Conservation (phyloP, 2,329 filamentous ascomycete genomes). For the Trichoderma oligosporum region DNA sequence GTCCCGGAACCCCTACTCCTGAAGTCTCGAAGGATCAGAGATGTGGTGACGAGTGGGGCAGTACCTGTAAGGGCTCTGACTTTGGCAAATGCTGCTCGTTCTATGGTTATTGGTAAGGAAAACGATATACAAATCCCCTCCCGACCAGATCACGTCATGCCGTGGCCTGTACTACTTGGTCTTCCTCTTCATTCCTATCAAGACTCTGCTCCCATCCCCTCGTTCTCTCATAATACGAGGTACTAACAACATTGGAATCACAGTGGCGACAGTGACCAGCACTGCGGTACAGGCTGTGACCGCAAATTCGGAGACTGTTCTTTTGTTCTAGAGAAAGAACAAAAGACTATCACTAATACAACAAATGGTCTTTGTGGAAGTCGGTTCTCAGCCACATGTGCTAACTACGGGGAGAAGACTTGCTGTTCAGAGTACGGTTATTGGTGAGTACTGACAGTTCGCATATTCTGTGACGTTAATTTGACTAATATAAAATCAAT, state of each 20-base stretch:
- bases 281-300: conserved; percentile 41
- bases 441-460: conserved; percentile 31
- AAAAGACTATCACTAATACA: conserved; percentile 24
- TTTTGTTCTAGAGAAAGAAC: conserved; percentile 23
- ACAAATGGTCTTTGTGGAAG: conserved; percentile 38
- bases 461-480: background rate
- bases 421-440: conserved; percentile 38
- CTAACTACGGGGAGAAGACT: conserved; percentile 31
- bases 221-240: background rate
- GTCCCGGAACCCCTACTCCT: conserved; percentile 27
- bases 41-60: conserved; percentile 36
- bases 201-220: background rate
- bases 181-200: too few relatives aligned
- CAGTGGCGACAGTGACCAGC: conserved; percentile 32
- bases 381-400: conserved; percentile 32
- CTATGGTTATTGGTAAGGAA: conserved; percentile 39
- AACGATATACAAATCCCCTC: background rate
- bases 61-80: conserved; percentile 36
- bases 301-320: conserved; percentile 35
- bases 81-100: conserved; percentile 41
- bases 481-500: background rate
- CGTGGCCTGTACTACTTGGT: background rate
- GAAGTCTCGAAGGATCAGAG: conserved; percentile 34
- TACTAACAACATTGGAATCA: background rate
- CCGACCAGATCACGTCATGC: background rate